These are phyloP conservation scores for Myxozyma geophila DNA, from an alignment of 805 yeast species.

Conservation along the genomic window DNA sequence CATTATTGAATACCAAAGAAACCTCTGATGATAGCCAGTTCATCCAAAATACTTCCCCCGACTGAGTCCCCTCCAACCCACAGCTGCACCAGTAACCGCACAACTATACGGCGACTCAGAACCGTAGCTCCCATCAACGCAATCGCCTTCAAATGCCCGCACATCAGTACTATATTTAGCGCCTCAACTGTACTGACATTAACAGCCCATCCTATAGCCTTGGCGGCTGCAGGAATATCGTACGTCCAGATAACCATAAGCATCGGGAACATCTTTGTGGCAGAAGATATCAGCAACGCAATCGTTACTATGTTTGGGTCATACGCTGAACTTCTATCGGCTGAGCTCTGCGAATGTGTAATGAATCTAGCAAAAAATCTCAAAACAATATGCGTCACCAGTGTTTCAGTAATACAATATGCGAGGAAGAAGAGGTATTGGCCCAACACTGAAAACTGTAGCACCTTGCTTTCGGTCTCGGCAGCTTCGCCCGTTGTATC, in stretches of 20 bases:
- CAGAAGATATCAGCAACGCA: conserved; percentile 74
- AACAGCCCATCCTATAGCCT: conserved; percentile 63
- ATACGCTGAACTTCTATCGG: conserved; percentile 6
- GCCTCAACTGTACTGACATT: conserved; percentile 70
- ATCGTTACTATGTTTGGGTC: conserved; percentile 57
- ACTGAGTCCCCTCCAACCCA: conserved; percentile 10
- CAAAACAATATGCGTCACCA: conserved; percentile 45
- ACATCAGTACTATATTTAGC: conserved; percentile 50
- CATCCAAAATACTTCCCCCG: conserved; percentile 11
- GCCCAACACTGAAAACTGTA: conserved; percentile 42
- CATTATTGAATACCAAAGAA: not conserved
- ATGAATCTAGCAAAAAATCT: conserved; percentile 45
- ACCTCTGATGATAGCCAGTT: conserved; percentile 5
- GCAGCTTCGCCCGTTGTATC: not conserved
- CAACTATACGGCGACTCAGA: conserved; percentile 23
- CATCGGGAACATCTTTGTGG: conserved; percentile 84
- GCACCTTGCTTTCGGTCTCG: conserved; percentile 29
- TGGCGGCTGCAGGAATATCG: conserved; percentile 71
- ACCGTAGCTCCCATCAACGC: conserved; percentile 41
- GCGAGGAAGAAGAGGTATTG: conserved; percentile 49
- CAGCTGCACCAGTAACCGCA: conserved; percentile 20
- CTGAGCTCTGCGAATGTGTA: not conserved
- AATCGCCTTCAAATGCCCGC: conserved; percentile 45
- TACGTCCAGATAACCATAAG: conserved; percentile 97
- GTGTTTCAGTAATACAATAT: conserved; percentile 46